A percentile compares a stretch with the other conserved stretches of the same genome.
These are phyloP conservation scores for Corylus avellana DNA, from an alignment of 306 rosid genomes.

Conservation along the genomic window DNA sequence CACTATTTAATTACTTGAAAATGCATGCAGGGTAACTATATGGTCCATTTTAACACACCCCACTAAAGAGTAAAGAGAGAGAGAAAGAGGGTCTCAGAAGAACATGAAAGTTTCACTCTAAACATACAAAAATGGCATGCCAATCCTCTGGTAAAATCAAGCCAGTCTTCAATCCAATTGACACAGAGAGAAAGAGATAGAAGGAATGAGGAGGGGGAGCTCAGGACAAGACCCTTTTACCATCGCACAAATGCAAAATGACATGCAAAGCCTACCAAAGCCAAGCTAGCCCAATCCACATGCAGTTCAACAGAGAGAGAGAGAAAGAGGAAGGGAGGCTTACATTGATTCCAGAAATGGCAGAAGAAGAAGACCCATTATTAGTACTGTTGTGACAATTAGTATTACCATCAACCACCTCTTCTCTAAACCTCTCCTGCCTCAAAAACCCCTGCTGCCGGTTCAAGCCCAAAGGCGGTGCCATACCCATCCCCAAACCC, in stretches of 20 bases:
- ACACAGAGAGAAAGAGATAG: background rate
- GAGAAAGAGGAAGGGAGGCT: slow-evolving; percentile 19
- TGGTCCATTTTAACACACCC: background rate
- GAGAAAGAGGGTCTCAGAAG: background rate
- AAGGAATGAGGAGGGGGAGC: background rate
- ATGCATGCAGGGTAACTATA: too few relatives aligned
- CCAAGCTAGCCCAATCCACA: background rate
- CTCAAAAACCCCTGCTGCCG: slow-evolving; percentile 41
- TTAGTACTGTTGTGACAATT: slow-evolving; percentile 24
- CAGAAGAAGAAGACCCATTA: slow-evolving; percentile 40
- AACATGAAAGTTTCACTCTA: background rate
- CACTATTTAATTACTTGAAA: too few relatives aligned
- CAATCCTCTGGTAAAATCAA: background rate
- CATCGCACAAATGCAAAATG: background rate
- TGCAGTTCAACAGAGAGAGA: background rate
- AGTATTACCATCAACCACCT: slow-evolving; percentile 32
- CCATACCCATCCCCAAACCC: slow-evolving; percentile 56
- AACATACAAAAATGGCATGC: background rate
- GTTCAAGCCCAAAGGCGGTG: slow-evolving; percentile 68
- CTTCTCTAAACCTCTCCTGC: slow-evolving; percentile 53
- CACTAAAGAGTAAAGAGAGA: background rate
- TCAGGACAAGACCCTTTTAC: background rate
- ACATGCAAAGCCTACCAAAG: background rate
- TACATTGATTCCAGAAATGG: slow-evolving; percentile 52
- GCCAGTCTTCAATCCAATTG: background rate